Percentiles rank a stretch among this genome's conserved stretches.
Evolutionary conservation across 202 grass and related monocot genomes (phyloP).

Genomic region (Musa balbisiana): DNA sequence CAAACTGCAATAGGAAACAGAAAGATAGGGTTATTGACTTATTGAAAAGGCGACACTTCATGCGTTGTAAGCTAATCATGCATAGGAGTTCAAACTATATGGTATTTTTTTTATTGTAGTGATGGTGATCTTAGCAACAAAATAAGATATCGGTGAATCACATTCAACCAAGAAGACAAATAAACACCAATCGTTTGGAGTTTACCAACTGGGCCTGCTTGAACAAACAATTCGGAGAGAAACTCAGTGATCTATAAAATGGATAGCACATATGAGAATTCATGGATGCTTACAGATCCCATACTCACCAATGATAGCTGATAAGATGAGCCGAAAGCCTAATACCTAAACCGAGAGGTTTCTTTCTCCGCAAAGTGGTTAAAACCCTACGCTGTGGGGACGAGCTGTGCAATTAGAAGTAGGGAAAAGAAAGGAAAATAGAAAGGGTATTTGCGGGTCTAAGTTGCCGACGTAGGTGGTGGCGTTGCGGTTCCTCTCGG

Average conservation of each 20-base stretch:
- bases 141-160: too few relatives aligned
- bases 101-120: too few relatives aligned
- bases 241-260: slow-evolving; percentile 48
- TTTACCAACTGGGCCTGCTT: slow-evolving; percentile 96
- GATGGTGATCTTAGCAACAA: too few relatives aligned
- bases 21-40: too few relatives aligned
- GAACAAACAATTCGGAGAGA: slow-evolving; percentile 92
- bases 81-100: too few relatives aligned
- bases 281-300: not conserved
- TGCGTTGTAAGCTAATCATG: too few relatives aligned
- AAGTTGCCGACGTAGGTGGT: slow-evolving; percentile 96
- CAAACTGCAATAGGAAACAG: too few relatives aligned
- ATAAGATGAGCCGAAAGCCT: not conserved
- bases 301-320: not conserved
- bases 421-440: not conserved
- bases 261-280: not conserved
- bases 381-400: not conserved
- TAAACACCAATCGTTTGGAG: slow-evolving; percentile 1
- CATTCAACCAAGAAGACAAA: not conserved
- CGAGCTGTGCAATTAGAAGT: not conserved
- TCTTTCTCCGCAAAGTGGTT: slow-evolving; percentile 10
- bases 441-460: slow-evolving; percentile 60
- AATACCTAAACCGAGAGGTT: not conserved
- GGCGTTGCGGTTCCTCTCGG: slow-evolving; percentile 94
- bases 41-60: too few relatives aligned